Base-by-base conservation (phyloP, 768 basidiomycete genomes). In the Kondoa subrosea region DNA sequence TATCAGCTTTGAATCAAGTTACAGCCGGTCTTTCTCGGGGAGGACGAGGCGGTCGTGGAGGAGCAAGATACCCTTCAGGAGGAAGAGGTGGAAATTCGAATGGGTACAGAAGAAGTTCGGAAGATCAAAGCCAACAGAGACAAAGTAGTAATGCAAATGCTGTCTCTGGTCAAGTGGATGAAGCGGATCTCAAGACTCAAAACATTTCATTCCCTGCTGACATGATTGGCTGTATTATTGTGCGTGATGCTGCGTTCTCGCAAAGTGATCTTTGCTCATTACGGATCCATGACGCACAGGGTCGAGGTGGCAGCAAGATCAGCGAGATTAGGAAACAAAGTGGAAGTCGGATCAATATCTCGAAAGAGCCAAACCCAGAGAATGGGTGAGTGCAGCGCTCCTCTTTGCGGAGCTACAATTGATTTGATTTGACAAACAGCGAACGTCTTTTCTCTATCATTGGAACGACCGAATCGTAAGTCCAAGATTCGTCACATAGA, bases 131-230 rank as follows among this genome's bases (percentile, higher is more conserved):
- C 65, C 56, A 33, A 66, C 34, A 56, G 34, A 32, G 68, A 68
- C 34, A 63, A 68, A n/a, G 68, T 8, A 50, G 58, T 50, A 21
- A 4, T 31, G 25, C 58, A 31, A n/a, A n/a, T n/a, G n/a, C n/a
- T n/a, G n/a, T n/a, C n/a, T n/a, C n/a, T n/a, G n/a, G n/a, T n/a
- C 58, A 12, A 26, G 25, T 66, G 62, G 74, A 74, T 66, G 77
- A 77, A 72, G 78, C 88, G 61, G 92, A 92, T 78, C 82, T 97
- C 72, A 87, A 92, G 71, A 97, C 95, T 12, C 95, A 99, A 80
- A 96, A 93, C 79, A 97, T 99, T 73, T 93, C 95, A 73, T 97
- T 99, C 75, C 95, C 95, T 40, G 89, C 88, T 71, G 95, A 99
- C 80, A 99, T 99, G 95, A 95, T 99, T 71, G 92, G 79, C 16